These are phyloP conservation scores for Nakazawaea pomicola DNA, from an alignment of 805 yeast genomes.

Conservation along the genomic window DNA sequence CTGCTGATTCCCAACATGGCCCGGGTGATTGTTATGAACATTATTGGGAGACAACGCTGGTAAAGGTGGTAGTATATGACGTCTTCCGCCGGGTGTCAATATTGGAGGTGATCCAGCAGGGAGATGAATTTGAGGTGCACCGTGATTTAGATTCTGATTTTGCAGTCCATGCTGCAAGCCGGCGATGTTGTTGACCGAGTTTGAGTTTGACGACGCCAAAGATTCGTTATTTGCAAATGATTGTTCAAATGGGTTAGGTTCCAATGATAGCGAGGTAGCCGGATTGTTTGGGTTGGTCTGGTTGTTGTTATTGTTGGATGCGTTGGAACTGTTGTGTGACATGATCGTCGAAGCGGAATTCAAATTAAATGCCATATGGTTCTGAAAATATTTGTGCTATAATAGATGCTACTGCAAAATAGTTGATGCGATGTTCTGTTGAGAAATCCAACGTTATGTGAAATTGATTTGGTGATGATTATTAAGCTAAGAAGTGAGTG, in stretches of 20 bases:
- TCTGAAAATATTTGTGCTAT: no score
- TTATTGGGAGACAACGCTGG: constrained; percentile 13
- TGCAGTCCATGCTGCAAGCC: background rate
- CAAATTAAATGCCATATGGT: no score
- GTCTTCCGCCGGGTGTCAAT: constrained; percentile 51
- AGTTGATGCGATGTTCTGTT: no score
- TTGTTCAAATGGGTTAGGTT: constrained; percentile 93
- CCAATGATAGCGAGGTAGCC: constrained; percentile 33
- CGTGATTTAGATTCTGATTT: constrained; percentile 2
- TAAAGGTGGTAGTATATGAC: constrained; percentile 43
- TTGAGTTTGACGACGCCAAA: constrained; percentile 21
- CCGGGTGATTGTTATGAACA: constrained; percentile 3
- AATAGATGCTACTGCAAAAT: no score
- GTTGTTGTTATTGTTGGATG: constrained; percentile 1
- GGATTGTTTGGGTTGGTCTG: background rate
- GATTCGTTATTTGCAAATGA: constrained; percentile 62
- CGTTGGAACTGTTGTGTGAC: background rate
- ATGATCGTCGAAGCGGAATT: no score
- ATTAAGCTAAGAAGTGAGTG: no score
- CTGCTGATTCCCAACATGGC: constrained; percentile 4
- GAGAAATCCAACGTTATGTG: no score
- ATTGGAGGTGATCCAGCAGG: constrained; percentile 36
- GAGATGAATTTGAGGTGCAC: constrained; percentile 23
- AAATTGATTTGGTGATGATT: no score
- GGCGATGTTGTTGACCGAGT: constrained; percentile 12